Evolutionary conservation across 768 basidiomycete genomes (phyloP).

Genomic region (Suillus subluteus): DNA sequence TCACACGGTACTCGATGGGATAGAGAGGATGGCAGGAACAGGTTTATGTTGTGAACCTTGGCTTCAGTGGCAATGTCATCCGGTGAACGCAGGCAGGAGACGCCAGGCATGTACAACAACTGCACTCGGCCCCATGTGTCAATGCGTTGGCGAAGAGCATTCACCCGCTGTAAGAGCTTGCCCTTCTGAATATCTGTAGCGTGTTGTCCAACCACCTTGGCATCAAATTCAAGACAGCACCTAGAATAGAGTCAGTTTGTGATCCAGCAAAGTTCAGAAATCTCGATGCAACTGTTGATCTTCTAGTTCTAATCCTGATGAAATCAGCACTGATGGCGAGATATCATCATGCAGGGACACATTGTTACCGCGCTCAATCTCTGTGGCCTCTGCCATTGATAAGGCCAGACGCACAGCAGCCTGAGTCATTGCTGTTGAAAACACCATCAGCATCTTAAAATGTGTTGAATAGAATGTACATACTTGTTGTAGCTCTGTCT

Average conservation of each 20-base stretch:
- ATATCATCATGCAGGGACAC: neutral
- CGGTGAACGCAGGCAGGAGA: neutral
- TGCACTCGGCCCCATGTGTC: neutral
- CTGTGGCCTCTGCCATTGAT: neutral
- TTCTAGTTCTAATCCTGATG: neutral
- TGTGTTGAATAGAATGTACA: neutral
- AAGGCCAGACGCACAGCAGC: no score
- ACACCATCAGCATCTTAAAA: no score
- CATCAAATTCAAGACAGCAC: neutral
- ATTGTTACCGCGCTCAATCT: constrained; percentile 2
- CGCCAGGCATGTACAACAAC: neutral
- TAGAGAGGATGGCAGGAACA: no score
- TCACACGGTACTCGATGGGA: no score
- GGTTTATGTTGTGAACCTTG: no score
- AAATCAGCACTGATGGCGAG: neutral
- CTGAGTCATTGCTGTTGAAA: no score
- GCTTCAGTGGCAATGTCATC: no score
- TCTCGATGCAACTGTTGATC: neutral
- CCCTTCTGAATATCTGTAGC: constrained; percentile 3
- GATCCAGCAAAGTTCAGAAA: neutral
- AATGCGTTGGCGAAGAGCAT: neutral
- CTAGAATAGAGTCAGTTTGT: neutral
- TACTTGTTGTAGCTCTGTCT: neutral
- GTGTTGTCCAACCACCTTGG: neutral
- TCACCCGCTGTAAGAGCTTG: neutral